Conservation (phyloP, 2,329 filamentous ascomycete species). For the Coniochaeta pulveracea region DNA sequence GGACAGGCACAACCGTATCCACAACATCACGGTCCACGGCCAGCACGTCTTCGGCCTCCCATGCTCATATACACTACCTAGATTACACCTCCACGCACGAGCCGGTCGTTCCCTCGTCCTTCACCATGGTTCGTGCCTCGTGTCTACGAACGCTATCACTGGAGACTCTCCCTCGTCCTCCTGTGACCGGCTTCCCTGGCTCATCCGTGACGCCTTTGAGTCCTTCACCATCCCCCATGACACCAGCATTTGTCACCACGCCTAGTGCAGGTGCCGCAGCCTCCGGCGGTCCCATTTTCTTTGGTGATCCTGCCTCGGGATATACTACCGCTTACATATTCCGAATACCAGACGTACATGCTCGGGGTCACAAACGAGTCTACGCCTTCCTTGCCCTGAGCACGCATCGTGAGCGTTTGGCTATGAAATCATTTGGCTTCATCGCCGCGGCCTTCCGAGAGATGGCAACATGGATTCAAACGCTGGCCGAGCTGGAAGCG, state of each 20-base stretch:
- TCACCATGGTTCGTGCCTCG: conserved; percentile 54
- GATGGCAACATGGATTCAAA: conserved; percentile 54
- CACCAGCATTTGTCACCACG: conserved; percentile 38
- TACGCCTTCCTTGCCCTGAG: conserved; percentile 57
- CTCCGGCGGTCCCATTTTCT: conserved; percentile 57
- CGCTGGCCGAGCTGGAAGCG: conserved; percentile 50
- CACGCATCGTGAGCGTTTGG: conserved; percentile 52
- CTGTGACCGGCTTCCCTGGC: conserved; percentile 17
- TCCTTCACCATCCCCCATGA: conserved; percentile 21
- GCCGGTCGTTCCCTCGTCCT: conserved; percentile 47
- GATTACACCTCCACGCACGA: conserved; percentile 61
- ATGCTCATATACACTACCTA: conserved; percentile 51
- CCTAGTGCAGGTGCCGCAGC: conserved; percentile 41
- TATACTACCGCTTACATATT: conserved; percentile 64
- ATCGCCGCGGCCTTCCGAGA: conserved; percentile 52
- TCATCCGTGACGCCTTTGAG: conserved; percentile 23
- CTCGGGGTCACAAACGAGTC: conserved; percentile 56
- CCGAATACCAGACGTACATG: conserved; percentile 56
- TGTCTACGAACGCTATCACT: conserved; percentile 56
- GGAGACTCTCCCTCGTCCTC: conserved; percentile 50
- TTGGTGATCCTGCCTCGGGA: conserved; percentile 52
- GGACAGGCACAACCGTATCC: conserved; percentile 30
- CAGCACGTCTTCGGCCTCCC: conserved; percentile 22
- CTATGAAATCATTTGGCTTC: conserved; percentile 55
- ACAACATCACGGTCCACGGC: conserved; percentile 40